Base-by-base conservation (phyloP, 257 asterid genomes). In the Nicotiana otophora region DNA sequence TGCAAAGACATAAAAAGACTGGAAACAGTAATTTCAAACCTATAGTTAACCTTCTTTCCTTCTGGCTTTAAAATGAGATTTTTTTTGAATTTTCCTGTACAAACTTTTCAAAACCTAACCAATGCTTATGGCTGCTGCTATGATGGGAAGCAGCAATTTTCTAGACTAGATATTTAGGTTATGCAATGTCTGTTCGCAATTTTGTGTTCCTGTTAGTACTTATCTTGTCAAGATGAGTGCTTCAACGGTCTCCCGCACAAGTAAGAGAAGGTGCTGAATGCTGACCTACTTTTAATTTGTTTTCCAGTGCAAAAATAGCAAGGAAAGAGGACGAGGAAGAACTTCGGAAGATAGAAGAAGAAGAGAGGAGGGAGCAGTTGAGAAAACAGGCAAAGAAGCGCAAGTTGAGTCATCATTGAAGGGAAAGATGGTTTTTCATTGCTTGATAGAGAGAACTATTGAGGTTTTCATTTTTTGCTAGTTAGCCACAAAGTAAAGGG, bases 261-360 rank as follows among this genome's bases (percentile, higher is more conserved):
- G 2, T 10, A 62, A 30, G 3, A 53, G 39, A 58, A 78, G 61
- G 14, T 1, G 17, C 14, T 42, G 83, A 51, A 70, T 78, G 7
- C 78, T 46, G 36, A 46, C 34, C 58, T 74, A 39, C 62, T 61
- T 48, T 42, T 81, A 0, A 62, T 16, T 86, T 82, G 39, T 62
- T n/a, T 20, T 86, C 39, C 89, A 95, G 99, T 89, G 91, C 88
- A 20, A 88, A 42, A 86, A 86, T 90, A 34, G 99, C 92, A 33
- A 83, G 83, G 39, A 7, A 58, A 86, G 99, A 95, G 89, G 99
- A 95, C 20, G 96, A 92, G 26, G 97, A 94, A 86, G 92, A 92
- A 84, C 91, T 82, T 7, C 91, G 88, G 20, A 55, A 89, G 91
- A 84, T 91, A 74, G 93, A 94, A 84, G 96, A 94, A 87, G 98